These are phyloP conservation scores for Blastomyces parvus DNA, from an alignment of 2,329 filamentous ascomycete genomes.

Conservation along the genomic window DNA sequence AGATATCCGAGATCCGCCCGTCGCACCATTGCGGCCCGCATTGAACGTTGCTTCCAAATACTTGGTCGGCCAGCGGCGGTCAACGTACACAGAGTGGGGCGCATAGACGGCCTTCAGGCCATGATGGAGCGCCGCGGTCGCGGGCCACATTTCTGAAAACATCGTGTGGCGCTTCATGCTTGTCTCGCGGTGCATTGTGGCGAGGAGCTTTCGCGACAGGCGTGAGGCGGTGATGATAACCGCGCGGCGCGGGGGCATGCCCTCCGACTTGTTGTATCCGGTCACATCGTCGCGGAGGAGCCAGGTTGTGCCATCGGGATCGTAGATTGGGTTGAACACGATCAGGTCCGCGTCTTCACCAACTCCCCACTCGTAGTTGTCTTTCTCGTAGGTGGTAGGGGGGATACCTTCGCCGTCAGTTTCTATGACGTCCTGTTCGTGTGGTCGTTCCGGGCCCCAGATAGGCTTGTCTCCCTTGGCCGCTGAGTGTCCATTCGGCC, in stretches of 20 bases:
- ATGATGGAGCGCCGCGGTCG: conserved; percentile 77
- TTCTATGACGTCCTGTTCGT: conserved; percentile 61
- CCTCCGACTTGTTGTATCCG: conserved; percentile 60
- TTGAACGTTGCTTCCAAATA: conserved; percentile 76
- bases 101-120: conserved; percentile 87
- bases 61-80: conserved; percentile 72
- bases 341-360: conserved; percentile 87
- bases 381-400: conserved; percentile 62
- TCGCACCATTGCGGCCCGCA: conserved; percentile 62
- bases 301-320: conserved; percentile 82
- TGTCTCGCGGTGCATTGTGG: conserved; percentile 86
- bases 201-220: conserved; percentile 68
- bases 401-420: conserved; percentile 63
- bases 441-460: conserved; percentile 73
- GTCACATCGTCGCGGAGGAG: conserved; percentile 72
- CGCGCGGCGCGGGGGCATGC: conserved; percentile 60
- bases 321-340: conserved; percentile 83
- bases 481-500: conserved; percentile 10
- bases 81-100: conserved; percentile 80
- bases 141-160: conserved; percentile 95
- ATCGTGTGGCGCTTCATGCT: conserved; percentile 76
- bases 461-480: conserved; percentile 51
- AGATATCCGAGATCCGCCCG: conserved; percentile 61
- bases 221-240: conserved; percentile 83
- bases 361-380: conserved; percentile 77